Percentiles rank a stretch among this genome's conserved stretches.
These are phyloP conservation scores for Phytophthora uliginosa DNA, from an alignment of 352 stramenopile genomes.

Conservation along the genomic window DNA sequence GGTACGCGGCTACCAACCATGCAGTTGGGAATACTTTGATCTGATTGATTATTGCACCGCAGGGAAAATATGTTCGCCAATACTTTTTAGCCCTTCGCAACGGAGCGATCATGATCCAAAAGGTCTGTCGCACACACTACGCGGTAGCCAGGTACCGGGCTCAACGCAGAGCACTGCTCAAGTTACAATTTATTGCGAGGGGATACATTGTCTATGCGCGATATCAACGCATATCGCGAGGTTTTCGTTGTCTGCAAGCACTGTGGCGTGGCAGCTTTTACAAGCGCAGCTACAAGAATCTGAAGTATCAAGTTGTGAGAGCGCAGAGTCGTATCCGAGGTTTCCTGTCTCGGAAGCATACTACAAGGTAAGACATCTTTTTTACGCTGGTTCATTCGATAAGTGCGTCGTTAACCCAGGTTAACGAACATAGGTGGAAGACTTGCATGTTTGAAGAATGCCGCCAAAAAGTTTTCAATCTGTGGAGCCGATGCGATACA, in stretches of 20 bases:
- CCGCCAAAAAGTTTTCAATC: slow-evolving; percentile 68
- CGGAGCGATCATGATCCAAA: slow-evolving; percentile 59
- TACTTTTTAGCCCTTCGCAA: slow-evolving; percentile 40
- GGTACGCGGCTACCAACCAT: slow-evolving; percentile 25
- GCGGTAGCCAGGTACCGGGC: slow-evolving; percentile 36
- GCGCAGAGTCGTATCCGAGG: slow-evolving; percentile 75
- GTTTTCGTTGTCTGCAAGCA: slow-evolving; percentile 70
- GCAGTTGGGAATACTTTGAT: background rate
- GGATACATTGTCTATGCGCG: slow-evolving; percentile 58
- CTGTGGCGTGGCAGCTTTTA: slow-evolving; percentile 74
- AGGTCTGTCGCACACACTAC: slow-evolving; percentile 44
- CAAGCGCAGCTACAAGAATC: slow-evolving; percentile 68
- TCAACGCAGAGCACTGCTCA: slow-evolving; percentile 38
- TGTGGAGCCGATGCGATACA: slow-evolving; percentile 76
- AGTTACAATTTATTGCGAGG: slow-evolving; percentile 58
- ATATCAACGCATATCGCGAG: slow-evolving; percentile 55
- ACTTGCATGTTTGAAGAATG: slow-evolving; percentile 62
- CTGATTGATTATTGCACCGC: slow-evolving; percentile 8
- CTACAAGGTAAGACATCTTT: slow-evolving; percentile 49
- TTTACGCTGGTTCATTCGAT: background rate
- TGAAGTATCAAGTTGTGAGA: slow-evolving; percentile 69
- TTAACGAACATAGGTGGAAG: slow-evolving; percentile 58
- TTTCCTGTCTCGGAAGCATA: slow-evolving; percentile 65
- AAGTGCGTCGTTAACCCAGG: background rate
- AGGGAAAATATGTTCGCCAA: slow-evolving; percentile 44